Percentiles rank a stretch among this genome's conserved stretches.
phyloP scores from a whole-genome alignment of 1,284 basidiomycete species.

The Cutaneotrichosporon mucoides region DNA sequence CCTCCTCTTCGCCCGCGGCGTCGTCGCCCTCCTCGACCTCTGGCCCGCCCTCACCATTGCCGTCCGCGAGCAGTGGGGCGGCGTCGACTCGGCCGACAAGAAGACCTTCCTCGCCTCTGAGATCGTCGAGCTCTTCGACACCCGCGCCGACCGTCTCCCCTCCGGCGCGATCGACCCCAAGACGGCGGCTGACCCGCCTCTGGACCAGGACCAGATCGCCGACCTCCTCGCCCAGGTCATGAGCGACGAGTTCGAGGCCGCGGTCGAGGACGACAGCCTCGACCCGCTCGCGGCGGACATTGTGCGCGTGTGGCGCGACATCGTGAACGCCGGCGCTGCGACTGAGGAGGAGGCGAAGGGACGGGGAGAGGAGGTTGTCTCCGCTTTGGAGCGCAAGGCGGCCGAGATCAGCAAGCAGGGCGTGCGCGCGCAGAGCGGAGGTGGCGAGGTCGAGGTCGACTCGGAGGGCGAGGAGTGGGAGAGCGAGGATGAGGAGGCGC shows the following conservation, averaged over 20 bases:
- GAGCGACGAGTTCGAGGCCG: slow-evolving; percentile 76
- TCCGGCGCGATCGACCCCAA: slow-evolving; percentile 21
- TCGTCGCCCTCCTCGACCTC: slow-evolving; percentile 68
- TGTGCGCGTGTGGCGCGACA: slow-evolving; percentile 61
- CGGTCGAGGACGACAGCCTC: slow-evolving; percentile 74
- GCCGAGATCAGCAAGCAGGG: slow-evolving; percentile 48
- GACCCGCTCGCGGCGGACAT: slow-evolving; percentile 66
- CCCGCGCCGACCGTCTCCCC: slow-evolving; percentile 30
- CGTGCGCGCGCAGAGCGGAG: slow-evolving; percentile 26
- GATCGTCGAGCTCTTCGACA: slow-evolving; percentile 79
- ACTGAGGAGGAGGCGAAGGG: slow-evolving; percentile 38
- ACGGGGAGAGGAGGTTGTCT: slow-evolving; percentile 57
- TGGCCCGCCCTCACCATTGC: slow-evolving; percentile 83
- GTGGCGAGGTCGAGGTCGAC: slow-evolving; percentile 46
- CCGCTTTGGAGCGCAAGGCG: slow-evolving; percentile 59
- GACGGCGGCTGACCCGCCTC: slow-evolving; percentile 48
- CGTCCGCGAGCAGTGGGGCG: slow-evolving; percentile 76
- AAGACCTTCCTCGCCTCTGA: slow-evolving; percentile 73
- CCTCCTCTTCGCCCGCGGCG: slow-evolving; percentile 71
- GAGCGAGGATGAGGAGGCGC: slow-evolving; percentile 53
- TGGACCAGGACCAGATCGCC: slow-evolving; percentile 71
- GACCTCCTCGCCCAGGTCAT: slow-evolving; percentile 67
- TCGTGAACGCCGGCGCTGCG: slow-evolving; percentile 23
- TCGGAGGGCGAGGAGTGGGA: slow-evolving; percentile 57
- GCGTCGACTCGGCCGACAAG: slow-evolving; percentile 65